Evolutionary conservation across 164 flowering plant species (phyloP), one percentile per base, ranked within the genome.

Genomic region (Dillenia turbinata): DNA sequence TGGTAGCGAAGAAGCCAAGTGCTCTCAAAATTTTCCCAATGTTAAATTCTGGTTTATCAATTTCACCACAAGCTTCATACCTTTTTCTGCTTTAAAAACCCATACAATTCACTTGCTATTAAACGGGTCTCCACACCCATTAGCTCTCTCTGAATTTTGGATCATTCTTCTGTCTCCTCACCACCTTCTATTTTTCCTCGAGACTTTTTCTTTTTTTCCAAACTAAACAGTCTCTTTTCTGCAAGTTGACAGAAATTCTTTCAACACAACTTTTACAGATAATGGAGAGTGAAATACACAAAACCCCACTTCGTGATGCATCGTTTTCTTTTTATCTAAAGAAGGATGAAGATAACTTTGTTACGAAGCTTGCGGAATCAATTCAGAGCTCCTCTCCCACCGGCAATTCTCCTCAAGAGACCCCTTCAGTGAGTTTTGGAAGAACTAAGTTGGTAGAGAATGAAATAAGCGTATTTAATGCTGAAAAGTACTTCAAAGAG

Each of bases 401-500:
- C 56, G 43, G 52, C 44, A 53, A 33, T 45, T 47, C 70, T 51
- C 50, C 65, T 45, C 63, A 49, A 51, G 74, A 59, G n/a, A 58
- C 54, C 52, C 62, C 64, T 47, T 52, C 63, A 10, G 9, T 24
- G n/a, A 26, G 19, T 65, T 54, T 61, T 1, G 67, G 17, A 9
- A 67, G 61, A 47, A 56, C 22, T 8, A 67, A 43, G 49, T 49
- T 61, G 12, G 66, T 44, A 12, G 78, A 74, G n/a, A 77, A 67
- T 15, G 85, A 79, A 60, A 69, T 80, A 17, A 61, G 70, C 2
- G 76, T 85, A 11, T 85, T 82, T 63, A 78, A 74, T 11, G 89
- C 89, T 13, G 86, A 85, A 47, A 82, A 63, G 46, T 82, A 85
- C 75, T 85, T 78, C 77, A 74, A 65, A 65, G 70, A 67, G 77